These are phyloP conservation scores for Penicillium sp. DNA, from an alignment of 2,329 filamentous ascomycete genomes.

Conservation along the genomic window DNA sequence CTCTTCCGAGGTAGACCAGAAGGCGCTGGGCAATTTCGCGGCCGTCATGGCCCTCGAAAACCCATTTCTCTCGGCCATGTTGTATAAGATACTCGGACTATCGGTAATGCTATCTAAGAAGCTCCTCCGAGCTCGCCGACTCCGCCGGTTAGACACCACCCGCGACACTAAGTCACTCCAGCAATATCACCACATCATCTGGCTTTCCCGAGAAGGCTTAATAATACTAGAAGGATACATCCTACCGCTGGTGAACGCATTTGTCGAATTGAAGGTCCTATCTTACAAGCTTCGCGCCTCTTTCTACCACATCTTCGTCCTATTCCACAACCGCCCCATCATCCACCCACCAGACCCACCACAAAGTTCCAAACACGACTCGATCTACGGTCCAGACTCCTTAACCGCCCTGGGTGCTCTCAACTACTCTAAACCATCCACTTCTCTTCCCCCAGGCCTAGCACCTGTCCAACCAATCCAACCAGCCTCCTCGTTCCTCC, in stretches of 20 bases:
- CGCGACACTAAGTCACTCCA: conserved; percentile 75
- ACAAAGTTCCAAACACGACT: conserved; percentile 26
- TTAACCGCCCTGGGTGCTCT: conserved; percentile 40
- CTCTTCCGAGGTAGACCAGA: conserved; percentile 95
- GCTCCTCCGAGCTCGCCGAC: conserved; percentile 76
- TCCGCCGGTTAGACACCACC: conserved; percentile 77
- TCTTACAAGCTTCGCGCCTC: conserved; percentile 89
- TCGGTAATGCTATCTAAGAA: conserved; percentile 84
- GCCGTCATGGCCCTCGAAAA: conserved; percentile 74
- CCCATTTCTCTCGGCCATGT: conserved; percentile 68
- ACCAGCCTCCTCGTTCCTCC: conserved; percentile 67
- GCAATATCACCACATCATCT: conserved; percentile 87
- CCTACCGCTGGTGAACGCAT: conserved; percentile 75
- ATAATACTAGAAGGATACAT: conserved; percentile 83
- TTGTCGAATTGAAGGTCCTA: conserved; percentile 81
- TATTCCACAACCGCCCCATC: conserved; percentile 88
- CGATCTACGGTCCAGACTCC: conserved; percentile 36
- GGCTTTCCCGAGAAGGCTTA: conserved; percentile 88
- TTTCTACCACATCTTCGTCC: conserved; percentile 93
- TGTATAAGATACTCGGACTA: conserved; percentile 88
- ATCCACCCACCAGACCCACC: conserved; percentile 59
- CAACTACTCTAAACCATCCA: not conserved
- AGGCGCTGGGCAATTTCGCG: conserved; percentile 88
- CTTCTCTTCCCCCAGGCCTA: conserved; percentile 38
- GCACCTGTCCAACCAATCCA: conserved; percentile 22